Evolutionary conservation across 2,329 filamentous ascomycete genomes (phyloP).

Genomic region (Rhexocercosporidium sp.): DNA sequence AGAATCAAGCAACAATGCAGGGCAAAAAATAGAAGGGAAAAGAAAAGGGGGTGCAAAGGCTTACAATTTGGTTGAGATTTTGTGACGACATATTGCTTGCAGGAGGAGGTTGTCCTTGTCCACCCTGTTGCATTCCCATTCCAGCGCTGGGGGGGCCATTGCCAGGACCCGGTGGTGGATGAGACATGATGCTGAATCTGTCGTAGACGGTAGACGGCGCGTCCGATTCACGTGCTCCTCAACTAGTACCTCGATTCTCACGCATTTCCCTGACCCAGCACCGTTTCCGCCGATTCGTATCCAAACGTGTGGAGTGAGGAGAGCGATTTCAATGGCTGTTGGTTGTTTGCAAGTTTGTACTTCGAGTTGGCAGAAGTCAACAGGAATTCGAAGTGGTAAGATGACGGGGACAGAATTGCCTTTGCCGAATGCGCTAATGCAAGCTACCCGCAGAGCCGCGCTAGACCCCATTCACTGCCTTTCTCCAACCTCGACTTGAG

Average conservation of each 20-base stretch:
- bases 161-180: constrained; percentile 52
- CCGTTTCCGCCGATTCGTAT: neutral
- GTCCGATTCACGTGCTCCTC: constrained; percentile 12
- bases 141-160: constrained; percentile 50
- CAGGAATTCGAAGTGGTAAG: neutral
- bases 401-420: neutral
- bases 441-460: constrained; percentile 40
- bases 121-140: constrained; percentile 52
- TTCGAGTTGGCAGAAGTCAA: neutral
- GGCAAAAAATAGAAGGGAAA: neutral
- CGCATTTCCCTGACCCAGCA: constrained; percentile 3
- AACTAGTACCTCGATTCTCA: neutral
- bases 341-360: neutral
- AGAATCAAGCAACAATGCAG: neutral
- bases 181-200: constrained; percentile 41
- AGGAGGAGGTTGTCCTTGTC: constrained; percentile 52
- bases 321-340: neutral
- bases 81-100: constrained; percentile 73
- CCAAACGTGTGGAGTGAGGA: neutral
- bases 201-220: neutral
- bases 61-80: constrained; percentile 94
- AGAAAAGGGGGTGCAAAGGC: constrained; percentile 43
- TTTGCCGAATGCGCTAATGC: constrained; percentile 32
- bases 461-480: neutral
- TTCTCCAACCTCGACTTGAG: neutral